A percentile compares a stretch with the other conserved stretches of the same genome.
phyloP scores from a whole-genome alignment of 257 asterid genomes.

The Solanum sejunctum region DNA sequence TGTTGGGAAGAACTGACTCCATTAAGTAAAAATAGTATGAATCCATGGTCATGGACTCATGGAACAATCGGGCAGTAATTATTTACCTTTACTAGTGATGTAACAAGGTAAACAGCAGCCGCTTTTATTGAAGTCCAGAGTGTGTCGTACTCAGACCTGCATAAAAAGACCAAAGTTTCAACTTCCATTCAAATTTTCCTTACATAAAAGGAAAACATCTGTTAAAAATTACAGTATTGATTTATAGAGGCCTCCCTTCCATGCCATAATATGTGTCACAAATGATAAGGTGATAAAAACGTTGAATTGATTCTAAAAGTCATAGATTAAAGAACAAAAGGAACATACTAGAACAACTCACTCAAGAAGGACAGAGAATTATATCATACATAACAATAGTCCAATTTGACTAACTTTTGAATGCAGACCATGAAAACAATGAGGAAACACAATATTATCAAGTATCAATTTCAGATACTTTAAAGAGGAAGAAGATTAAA shows the following conservation, averaged over 20 bases:
- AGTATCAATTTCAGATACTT: neutral
- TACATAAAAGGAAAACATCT: neutral
- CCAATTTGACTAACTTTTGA: neutral
- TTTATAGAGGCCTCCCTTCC: neutral
- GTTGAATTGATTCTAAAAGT: neutral
- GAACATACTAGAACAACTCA: neutral
- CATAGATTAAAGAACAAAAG: neutral
- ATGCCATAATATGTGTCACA: neutral
- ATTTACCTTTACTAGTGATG: conserved; percentile 80
- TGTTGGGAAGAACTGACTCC: neutral
- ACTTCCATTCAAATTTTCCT: neutral
- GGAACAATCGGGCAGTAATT: neutral
- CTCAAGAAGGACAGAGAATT: neutral
- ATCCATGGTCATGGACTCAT: neutral
- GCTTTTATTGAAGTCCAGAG: conserved; percentile 82
- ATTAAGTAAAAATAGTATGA: neutral
- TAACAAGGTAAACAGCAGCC: conserved; percentile 71
- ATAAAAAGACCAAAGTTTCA: neutral
- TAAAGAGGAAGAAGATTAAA: neutral
- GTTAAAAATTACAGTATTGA: neutral
- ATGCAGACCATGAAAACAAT: neutral
- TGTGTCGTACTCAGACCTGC: conserved; percentile 95
- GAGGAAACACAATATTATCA: neutral
- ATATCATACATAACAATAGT: neutral
- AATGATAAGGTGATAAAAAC: neutral